Percentiles rank a stretch among this genome's conserved stretches.
Conservation (phyloP, 2,329 filamentous ascomycete species). For the Beauveria varroae region DNA sequence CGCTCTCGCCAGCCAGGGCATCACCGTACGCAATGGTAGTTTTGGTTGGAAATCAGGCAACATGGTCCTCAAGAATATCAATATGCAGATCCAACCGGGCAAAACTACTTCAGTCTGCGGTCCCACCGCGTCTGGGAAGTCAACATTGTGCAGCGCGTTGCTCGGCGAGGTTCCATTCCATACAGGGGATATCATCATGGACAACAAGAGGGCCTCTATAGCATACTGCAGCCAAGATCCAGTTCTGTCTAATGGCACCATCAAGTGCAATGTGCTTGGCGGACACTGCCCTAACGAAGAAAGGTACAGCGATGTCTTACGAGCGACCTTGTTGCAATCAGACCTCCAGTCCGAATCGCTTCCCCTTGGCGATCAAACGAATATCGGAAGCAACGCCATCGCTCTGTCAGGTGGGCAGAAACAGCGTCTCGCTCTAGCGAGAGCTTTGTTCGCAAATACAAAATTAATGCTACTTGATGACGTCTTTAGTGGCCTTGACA, state of each 20-base stretch:
- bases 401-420: constrained; percentile 34
- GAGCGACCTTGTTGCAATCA: constrained; percentile 24
- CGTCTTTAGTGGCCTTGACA: constrained; percentile 28
- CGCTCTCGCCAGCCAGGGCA: too few species aligned
- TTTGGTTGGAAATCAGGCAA: constrained; percentile 20
- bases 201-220: too few species aligned
- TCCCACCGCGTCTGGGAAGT: constrained; percentile 26
- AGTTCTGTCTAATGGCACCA: background rate
- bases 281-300: constrained; percentile 22
- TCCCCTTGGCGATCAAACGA: constrained; percentile 28
- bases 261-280: constrained; percentile 29
- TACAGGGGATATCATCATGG: too few species aligned
- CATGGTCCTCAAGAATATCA: constrained; percentile 16
- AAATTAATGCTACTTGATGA: constrained; percentile 28
- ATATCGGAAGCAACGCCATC: constrained; percentile 34
- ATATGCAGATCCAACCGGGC: constrained; percentile 12
- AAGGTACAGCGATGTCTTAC: constrained; percentile 28
- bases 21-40: background rate
- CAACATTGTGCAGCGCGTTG: background rate
- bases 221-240: too few species aligned
- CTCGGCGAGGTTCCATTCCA: background rate
- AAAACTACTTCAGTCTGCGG: constrained; percentile 21
- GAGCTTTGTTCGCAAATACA: constrained; percentile 24
- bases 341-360: constrained; percentile 23
- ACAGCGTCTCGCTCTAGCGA: constrained; percentile 20